A percentile compares a stretch with the other conserved stretches of the same genome.
These are phyloP conservation scores for Xylaria arbuscula DNA, from an alignment of 2,329 filamentous ascomycete species.

Conservation along the genomic window DNA sequence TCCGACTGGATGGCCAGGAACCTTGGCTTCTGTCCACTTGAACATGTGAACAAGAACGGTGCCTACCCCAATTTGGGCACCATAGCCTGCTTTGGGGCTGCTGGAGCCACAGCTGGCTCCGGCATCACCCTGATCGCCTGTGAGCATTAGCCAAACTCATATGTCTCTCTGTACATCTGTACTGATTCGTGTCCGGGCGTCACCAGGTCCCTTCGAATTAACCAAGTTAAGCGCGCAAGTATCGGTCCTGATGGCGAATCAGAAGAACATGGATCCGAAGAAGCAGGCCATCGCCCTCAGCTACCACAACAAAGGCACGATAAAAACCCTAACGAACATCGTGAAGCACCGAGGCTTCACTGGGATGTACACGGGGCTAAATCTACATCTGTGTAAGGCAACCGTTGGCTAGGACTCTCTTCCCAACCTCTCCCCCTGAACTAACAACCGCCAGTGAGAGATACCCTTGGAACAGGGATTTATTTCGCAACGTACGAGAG, in stretches of 20 bases:
- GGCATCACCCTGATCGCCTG: slow-evolving; percentile 84
- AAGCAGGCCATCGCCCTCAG: slow-evolving; percentile 72
- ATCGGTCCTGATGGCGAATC: slow-evolving; percentile 77
- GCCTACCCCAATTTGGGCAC: slow-evolving; percentile 79
- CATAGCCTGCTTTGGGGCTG: slow-evolving; percentile 78
- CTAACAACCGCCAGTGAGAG: slow-evolving; percentile 68
- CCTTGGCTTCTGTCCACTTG: slow-evolving; percentile 75
- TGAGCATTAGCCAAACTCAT: slow-evolving; percentile 50
- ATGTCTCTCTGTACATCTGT: not conserved
- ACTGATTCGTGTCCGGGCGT: slow-evolving; percentile 33
- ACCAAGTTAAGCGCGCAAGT: slow-evolving; percentile 91
- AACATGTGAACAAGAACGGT: slow-evolving; percentile 75
- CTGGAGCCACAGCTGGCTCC: slow-evolving; percentile 82
- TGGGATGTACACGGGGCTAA: slow-evolving; percentile 84
- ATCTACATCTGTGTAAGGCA: slow-evolving; percentile 77
- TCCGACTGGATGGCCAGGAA: slow-evolving; percentile 76
- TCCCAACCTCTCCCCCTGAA: slow-evolving; percentile 7
- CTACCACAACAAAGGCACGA: slow-evolving; percentile 81
- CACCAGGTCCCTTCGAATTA: slow-evolving; percentile 80
- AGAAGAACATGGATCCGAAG: slow-evolving; percentile 60
- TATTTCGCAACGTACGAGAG: slow-evolving; percentile 94
- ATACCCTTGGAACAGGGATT: slow-evolving; percentile 84
- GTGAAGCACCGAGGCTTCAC: slow-evolving; percentile 77
- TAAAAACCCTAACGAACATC: slow-evolving; percentile 80
- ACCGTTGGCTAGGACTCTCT: not conserved